Evolutionary conservation across 352 stramenopile species (phyloP).

Genomic region (Globisporangium yorkense): DNA sequence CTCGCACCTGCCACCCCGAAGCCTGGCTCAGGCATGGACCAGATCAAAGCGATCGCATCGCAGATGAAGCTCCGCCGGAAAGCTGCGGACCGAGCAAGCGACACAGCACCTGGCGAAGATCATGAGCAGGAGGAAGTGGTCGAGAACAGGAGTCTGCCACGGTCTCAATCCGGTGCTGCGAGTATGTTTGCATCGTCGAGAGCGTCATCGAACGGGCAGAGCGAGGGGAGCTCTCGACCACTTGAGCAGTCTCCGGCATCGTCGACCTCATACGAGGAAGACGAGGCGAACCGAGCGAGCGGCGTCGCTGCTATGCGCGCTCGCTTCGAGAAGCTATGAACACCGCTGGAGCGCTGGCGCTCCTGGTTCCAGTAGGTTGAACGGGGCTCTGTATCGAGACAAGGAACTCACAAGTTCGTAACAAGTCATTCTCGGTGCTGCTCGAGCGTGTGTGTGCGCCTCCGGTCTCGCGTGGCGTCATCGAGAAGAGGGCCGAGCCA

Average conservation of each 20-base stretch:
- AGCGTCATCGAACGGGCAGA: neutral
- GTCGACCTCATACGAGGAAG: neutral
- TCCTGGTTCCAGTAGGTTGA: slow-evolving; percentile 12
- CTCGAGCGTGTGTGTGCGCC: neutral
- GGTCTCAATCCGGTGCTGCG: slow-evolving; percentile 3
- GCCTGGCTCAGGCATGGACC: slow-evolving; percentile 30
- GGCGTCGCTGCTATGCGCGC: slow-evolving; percentile 68
- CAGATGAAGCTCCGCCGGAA: slow-evolving; percentile 72
- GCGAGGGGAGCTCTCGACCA: no score
- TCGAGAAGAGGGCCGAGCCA: neutral
- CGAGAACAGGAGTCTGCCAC: slow-evolving; percentile 6
- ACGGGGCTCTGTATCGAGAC: neutral
- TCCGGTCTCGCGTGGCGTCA: neutral
- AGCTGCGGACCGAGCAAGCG: slow-evolving; percentile 1
- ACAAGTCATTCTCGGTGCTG: no score
- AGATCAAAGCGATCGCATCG: slow-evolving; percentile 67
- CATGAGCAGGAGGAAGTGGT: neutral
- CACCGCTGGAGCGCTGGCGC: slow-evolving; percentile 4
- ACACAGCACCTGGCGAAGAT: neutral
- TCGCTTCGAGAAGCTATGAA: slow-evolving; percentile 60
- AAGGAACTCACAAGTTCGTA: no score
- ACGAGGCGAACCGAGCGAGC: slow-evolving; percentile 17
- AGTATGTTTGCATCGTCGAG: neutral
- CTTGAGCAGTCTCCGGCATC: no score
- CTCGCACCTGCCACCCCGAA: neutral